phyloP scores from a whole-genome alignment of 352 stramenopile species.

The Blastocystis sp. region DNA sequence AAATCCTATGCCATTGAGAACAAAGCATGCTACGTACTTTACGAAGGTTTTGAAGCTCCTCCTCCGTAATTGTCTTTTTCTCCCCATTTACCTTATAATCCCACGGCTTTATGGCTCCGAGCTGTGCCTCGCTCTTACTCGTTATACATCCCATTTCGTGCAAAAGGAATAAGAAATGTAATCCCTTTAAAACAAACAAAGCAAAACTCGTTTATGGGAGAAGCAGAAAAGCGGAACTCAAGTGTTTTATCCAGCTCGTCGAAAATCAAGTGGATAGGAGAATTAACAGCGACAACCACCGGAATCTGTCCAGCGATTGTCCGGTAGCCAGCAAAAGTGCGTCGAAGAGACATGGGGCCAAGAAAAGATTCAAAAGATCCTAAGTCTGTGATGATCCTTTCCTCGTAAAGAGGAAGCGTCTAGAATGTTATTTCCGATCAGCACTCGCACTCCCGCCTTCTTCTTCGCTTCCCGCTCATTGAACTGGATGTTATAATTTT shows the following conservation, averaged over 20 bases:
- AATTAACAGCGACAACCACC: background rate
- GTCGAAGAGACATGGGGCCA: background rate
- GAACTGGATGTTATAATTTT: background rate
- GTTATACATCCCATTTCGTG: background rate
- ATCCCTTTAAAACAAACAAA: background rate
- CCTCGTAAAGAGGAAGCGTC: slow-evolving; percentile 21
- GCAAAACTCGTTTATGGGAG: background rate
- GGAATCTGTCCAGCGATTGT: slow-evolving; percentile 14
- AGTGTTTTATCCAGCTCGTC: background rate
- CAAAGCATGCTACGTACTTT: background rate
- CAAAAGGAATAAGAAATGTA: background rate
- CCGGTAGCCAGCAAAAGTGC: background rate
- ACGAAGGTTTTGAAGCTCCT: background rate
- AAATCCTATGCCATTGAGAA: background rate
- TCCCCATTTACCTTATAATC: slow-evolving; percentile 1
- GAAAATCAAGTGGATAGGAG: slow-evolving; percentile 1
- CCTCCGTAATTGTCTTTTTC: background rate
- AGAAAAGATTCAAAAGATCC: background rate
- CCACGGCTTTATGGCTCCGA: background rate
- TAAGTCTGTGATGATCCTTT: background rate
- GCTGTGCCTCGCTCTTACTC: background rate
- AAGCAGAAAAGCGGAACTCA: slow-evolving; percentile 32
- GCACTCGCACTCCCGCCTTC: background rate
- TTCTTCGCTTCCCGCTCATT: background rate
- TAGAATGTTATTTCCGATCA: background rate